phyloP scores from a whole-genome alignment of 176 grass and related monocot species.

The Phoenix dactylifera region DNA sequence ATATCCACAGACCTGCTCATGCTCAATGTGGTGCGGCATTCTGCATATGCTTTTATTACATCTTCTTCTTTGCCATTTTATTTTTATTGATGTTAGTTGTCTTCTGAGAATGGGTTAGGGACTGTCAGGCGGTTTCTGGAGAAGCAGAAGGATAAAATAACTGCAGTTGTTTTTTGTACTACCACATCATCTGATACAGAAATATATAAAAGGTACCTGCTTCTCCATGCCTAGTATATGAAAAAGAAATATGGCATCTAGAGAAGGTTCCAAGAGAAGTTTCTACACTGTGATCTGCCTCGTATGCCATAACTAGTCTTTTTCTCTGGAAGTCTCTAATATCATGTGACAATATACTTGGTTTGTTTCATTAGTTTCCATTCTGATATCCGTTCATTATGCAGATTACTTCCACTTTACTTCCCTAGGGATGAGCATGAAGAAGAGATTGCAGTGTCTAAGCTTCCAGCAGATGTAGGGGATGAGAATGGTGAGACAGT shows the following conservation, averaged over 20 bases:
- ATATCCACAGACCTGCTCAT: too few species aligned
- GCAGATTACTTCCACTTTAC: constrained; percentile 90
- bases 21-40: background rate
- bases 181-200: constrained; percentile 73
- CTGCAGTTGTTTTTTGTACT: constrained; percentile 83
- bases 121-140: constrained; percentile 86
- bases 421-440: constrained; percentile 92
- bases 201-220: constrained; percentile 78
- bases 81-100: constrained; percentile 11
- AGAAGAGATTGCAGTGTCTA: constrained; percentile 75
- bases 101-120: constrained; percentile 40
- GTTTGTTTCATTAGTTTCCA: too few species aligned
- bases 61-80: constrained; percentile 6
- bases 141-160: constrained; percentile 91
- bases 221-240: constrained; percentile 6
- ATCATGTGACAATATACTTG: too few species aligned
- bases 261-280: too few species aligned
- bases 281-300: too few species aligned
- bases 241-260: too few species aligned
- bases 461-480: constrained; percentile 93
- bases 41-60: background rate
- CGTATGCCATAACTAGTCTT: too few species aligned
- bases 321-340: too few species aligned
- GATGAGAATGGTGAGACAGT: constrained; percentile 97
- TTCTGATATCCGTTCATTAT: background rate